Evolutionary conservation across 1,139 yeast genomes (phyloP).

Genomic region (Candida pseudocylindracea): DNA sequence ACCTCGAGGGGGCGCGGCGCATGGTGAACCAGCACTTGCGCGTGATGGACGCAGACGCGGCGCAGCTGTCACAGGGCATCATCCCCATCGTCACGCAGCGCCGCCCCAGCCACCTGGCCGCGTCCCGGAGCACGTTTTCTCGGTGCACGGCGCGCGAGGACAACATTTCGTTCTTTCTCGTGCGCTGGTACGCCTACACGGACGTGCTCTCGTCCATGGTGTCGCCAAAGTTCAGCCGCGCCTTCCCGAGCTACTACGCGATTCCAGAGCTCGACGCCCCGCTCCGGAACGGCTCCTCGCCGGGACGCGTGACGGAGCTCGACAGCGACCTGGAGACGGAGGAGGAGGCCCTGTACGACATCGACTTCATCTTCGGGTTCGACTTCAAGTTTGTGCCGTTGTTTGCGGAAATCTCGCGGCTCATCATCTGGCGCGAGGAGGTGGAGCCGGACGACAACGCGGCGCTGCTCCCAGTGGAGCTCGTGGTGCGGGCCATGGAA

Average conservation of each 20-base stretch:
- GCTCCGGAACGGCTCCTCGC: too few relatives aligned
- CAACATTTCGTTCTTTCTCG: slow-evolving; percentile 32
- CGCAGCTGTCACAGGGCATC: too few relatives aligned
- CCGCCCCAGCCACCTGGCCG: too few relatives aligned
- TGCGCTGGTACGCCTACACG: slow-evolving; percentile 52
- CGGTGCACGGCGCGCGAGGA: slow-evolving; percentile 5
- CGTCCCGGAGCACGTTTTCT: not conserved
- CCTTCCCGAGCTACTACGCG: too few relatives aligned
- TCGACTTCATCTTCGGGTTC: slow-evolving; percentile 38
- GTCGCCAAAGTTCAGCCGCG: not conserved
- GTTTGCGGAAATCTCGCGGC: slow-evolving; percentile 18
- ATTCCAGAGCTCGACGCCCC: not conserved
- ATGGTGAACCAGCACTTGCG: too few relatives aligned
- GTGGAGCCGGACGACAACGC: too few relatives aligned
- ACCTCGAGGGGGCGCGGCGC: slow-evolving; percentile 37
- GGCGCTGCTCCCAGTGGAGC: too few relatives aligned
- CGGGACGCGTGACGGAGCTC: too few relatives aligned
- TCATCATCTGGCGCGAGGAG: slow-evolving; percentile 13
- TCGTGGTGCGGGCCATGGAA: slow-evolving; percentile 22
- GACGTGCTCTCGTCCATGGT: slow-evolving; percentile 29
- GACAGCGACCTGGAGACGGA: too few relatives aligned
- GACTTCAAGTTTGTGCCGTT: slow-evolving; percentile 28
- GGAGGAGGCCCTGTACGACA: slow-evolving; percentile 11
- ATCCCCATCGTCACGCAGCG: too few relatives aligned
- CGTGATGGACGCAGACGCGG: too few relatives aligned